Evolutionary conservation across 2,329 filamentous ascomycete genomes (phyloP), one percentile per base, ranked within the genome.

Genomic region (Colletotrichum acutatum): DNA sequence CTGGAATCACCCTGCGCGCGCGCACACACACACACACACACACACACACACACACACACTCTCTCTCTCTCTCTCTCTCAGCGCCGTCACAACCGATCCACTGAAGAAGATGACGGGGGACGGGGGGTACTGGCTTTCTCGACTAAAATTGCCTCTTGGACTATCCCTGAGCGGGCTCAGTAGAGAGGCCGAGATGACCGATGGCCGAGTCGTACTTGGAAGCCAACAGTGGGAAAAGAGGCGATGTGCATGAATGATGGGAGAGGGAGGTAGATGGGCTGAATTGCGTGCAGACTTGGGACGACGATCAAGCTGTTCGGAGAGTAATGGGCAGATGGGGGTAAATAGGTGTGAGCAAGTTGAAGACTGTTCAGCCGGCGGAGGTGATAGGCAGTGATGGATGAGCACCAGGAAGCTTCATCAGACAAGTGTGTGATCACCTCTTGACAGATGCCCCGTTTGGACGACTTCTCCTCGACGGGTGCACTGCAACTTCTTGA

Each of bases 121-220:
- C 26, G 26, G 42, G 30, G 54, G 46, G 46, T 49, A 28, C 66
- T 32, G 32, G 26, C 22, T 37, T 37, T 26, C 59, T 60, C 71
- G 66, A 73, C 71, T 71, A 73, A 71, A 73, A 71, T 66, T 73
- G 71, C 71, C 71, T 71, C 71, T 71, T 73, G 66, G 67, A 42
- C 60, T 54, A 72, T 72, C 69, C 69, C 69, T 72, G 69, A 72
- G 65, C 65, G 65, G 52, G 32, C 60, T 68, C 49, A 57, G 65
- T 42, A 72, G 58, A 68, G 52, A 63, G 58, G 65, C 69, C 69
- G 69, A 72, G 65, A 68, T 63, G 69, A n/a, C 69, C 69, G 69
- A 66, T 64, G 69, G 59, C 66, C 69, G 69, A 72, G 69, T 72
- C 65, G 59, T 65, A 68, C 66, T 56, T 53, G 42, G 42, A 52